phyloP scores from a whole-genome alignment of 805 yeast species.

The Lachancea kluyveri region DNA sequence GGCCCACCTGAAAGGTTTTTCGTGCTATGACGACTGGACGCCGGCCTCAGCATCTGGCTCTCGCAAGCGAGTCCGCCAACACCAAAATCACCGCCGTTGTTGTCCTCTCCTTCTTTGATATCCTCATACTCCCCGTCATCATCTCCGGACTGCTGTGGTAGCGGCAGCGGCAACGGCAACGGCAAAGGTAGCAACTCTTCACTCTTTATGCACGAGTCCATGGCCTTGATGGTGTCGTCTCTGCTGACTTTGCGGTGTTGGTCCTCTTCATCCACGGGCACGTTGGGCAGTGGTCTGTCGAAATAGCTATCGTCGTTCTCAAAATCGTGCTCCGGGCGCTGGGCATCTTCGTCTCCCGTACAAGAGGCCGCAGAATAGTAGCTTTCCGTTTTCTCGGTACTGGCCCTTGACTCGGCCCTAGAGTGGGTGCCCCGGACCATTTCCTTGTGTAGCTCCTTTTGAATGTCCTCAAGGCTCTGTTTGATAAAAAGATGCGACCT shows the following conservation, averaged over 20 bases:
- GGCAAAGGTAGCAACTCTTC: too few relatives aligned
- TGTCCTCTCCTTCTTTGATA: slow-evolving; percentile 10
- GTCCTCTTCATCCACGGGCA: slow-evolving; percentile 10
- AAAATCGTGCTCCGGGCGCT: slow-evolving; percentile 7
- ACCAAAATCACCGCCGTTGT: too few relatives aligned
- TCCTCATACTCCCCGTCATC: slow-evolving; percentile 19
- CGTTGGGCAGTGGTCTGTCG: slow-evolving; percentile 21
- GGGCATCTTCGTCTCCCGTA: too few relatives aligned
- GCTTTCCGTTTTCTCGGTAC: slow-evolving; percentile 16
- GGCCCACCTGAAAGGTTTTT: too few relatives aligned
- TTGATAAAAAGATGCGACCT: slow-evolving; percentile 22
- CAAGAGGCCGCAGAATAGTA: slow-evolving; percentile 24
- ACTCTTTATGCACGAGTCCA: slow-evolving; percentile 2
- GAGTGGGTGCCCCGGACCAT: slow-evolving; percentile 4
- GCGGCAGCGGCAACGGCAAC: too few relatives aligned
- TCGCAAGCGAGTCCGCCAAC: too few relatives aligned
- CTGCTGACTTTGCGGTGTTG: slow-evolving; percentile 3
- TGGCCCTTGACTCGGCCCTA: slow-evolving; percentile 6
- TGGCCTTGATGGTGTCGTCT: slow-evolving; percentile 2
- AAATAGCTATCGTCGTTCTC: slow-evolving; percentile 15
- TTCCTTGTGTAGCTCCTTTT: slow-evolving; percentile 16
- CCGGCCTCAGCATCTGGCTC: too few relatives aligned
- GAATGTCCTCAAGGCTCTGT: slow-evolving; percentile 19
- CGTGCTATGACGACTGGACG: too few relatives aligned
- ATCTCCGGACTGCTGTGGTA: slow-evolving; percentile 1